These are phyloP conservation scores for Diplodia sapinea DNA, from an alignment of 2,329 filamentous ascomycete species.

Conservation along the genomic window DNA sequence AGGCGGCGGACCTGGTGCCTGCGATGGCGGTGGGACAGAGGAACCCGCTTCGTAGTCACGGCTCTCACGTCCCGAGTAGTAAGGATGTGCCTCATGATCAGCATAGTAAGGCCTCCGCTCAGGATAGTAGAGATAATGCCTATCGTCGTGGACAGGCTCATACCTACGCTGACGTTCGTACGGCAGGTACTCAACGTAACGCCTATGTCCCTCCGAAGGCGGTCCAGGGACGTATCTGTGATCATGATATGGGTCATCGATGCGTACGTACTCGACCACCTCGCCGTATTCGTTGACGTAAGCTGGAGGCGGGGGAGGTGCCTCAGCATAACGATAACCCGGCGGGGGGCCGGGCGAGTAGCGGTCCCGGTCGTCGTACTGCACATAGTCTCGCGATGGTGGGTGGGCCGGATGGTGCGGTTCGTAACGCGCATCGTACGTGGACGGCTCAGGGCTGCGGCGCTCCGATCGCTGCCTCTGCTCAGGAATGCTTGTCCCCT, in stretches of 20 bases:
- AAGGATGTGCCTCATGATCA: conserved; percentile 8
- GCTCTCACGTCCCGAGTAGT: conserved; percentile 8
- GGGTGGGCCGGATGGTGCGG: not conserved
- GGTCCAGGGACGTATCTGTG: conserved; percentile 16
- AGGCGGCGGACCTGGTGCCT: not conserved
- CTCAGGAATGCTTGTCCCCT: conserved; percentile 17
- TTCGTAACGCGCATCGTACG: not conserved
- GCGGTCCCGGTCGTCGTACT: conserved; percentile 15
- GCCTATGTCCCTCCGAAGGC: not conserved
- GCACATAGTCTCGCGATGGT: conserved; percentile 24
- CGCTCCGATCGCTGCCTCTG: conserved; percentile 16
- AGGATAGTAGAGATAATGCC: conserved; percentile 27
- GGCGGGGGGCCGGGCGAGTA: conserved; percentile 29
- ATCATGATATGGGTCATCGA: conserved; percentile 23
- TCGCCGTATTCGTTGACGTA: conserved; percentile 32
- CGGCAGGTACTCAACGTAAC: conserved; percentile 21
- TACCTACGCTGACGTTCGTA: conserved; percentile 25
- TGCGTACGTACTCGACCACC: conserved; percentile 29
- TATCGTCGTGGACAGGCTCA: conserved; percentile 7
- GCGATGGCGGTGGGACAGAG: conserved; percentile 3
- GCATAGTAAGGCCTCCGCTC: conserved; percentile 12
- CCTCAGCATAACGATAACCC: conserved; percentile 24
- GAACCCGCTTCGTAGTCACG: conserved; percentile 16
- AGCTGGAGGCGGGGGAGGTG: conserved; percentile 5
- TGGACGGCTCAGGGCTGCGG: conserved; percentile 11